Evolutionary conservation across 805 yeast species (phyloP), one percentile per base, ranked within the genome.

Genomic region (Starmerella ratchasimensis): DNA sequence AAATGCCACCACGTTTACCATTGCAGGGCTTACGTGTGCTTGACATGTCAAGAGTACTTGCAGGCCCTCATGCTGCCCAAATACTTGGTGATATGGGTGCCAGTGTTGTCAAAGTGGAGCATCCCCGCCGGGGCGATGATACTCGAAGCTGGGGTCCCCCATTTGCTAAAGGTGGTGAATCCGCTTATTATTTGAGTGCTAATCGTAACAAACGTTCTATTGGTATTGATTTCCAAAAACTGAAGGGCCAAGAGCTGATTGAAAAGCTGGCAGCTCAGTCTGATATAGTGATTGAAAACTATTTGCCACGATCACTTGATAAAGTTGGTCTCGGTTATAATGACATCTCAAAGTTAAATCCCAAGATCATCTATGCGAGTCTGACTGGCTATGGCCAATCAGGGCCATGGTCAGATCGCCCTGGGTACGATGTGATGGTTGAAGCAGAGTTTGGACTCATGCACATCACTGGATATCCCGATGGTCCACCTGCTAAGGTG

Each of bases 131-230:
- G 6, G 67, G 67, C 11, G 67, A 62, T 45, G 67, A 62, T 34
- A 62, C 67, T 1, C 51, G 66, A 24, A 57, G 60, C 4, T 62
- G 67, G 67, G 67, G 67, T 14, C 67, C 67, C 1, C 67, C 67
- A 4, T 62, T 62, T 40, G 64, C 64, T 5, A 36, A 36, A 7
- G 49, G 47, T 10, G 60, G 60, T 6, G 67, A 62, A 38, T 48
- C 60, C 31, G 67, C 67, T 2, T 62, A 62, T 45, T 62, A 53
- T 37, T 48, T 62, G 27, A 47, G 57, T 7, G 61, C 58, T 23
- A 59, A 57, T 39, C 51, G 67, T 14, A 62, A 62, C 50, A 62
- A 62, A 40, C 49, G 54, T 33, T 57, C 63, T 1, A 41, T 62
- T 14, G 67, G 58, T 0, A 41, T 62, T 15, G 58, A 61, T 30